phyloP scores from a whole-genome alignment of 2,329 filamentous ascomycete genomes.

The Fusarium oxysporum region DNA sequence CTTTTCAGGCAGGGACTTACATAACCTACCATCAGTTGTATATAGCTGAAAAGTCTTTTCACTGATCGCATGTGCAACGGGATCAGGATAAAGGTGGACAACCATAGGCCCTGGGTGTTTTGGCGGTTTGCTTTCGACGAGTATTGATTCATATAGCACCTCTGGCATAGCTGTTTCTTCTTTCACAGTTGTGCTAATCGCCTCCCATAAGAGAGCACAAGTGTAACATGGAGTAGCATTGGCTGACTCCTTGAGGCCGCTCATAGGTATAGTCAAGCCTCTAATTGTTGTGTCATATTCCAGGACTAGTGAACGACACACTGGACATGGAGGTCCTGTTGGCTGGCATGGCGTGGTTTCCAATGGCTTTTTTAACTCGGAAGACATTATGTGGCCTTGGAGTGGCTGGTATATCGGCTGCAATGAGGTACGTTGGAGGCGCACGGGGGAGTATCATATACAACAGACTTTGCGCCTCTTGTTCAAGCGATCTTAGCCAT shows the following conservation, averaged over 20 bases:
- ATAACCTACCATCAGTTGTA: neutral
- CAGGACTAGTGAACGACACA: neutral
- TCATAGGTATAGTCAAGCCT: neutral
- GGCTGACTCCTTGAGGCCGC: neutral
- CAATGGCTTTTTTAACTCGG: fast-evolving
- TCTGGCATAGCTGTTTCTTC: neutral
- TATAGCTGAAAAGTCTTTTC: neutral
- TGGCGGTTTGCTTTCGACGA: neutral
- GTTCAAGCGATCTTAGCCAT: fast-evolving
- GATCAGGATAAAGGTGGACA: neutral
- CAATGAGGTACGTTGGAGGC: fast-evolving
- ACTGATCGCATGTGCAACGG: neutral
- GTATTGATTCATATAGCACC: neutral
- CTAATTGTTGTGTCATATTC: neutral
- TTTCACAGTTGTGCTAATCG: neutral
- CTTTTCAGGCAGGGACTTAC: fast-evolving
- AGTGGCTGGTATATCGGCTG: neutral
- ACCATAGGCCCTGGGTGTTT: neutral
- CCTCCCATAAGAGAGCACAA: neutral
- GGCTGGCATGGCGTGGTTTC: fast-evolving
- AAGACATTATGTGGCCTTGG: neutral
- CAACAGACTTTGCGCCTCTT: fast-evolving
- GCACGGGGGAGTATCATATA: fast-evolving
- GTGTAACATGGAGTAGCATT: neutral
- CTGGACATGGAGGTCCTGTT: neutral